These are phyloP conservation scores for Fusarium torulosum DNA, from an alignment of 2,329 filamentous ascomycete species.

Conservation along the genomic window DNA sequence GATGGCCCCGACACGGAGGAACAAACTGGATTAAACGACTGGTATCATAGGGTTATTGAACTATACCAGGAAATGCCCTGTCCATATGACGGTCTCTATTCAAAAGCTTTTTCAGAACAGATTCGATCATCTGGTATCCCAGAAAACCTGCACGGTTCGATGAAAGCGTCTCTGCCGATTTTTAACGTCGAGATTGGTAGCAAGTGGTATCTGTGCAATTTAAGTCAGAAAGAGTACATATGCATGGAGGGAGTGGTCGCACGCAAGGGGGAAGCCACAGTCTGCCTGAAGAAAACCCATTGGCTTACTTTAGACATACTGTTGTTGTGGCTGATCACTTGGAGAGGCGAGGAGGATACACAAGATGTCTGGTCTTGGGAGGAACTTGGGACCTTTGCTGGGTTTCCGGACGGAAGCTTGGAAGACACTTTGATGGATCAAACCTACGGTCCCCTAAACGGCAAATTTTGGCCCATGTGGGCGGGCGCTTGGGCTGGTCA, in stretches of 20 bases:
- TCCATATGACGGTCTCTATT: not conserved
- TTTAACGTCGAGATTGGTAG: not conserved
- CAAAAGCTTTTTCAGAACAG: not conserved
- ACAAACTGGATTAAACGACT: not conserved
- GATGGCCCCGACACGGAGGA: not conserved
- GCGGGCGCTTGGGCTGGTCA: slow-evolving; percentile 16
- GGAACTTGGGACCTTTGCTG: not conserved
- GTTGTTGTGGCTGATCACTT: slow-evolving; percentile 23
- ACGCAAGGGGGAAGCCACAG: not conserved
- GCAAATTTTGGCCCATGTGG: slow-evolving; percentile 11
- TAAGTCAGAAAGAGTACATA: slow-evolving; percentile 17
- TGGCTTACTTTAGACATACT: slow-evolving; percentile 31
- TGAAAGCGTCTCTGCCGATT: slow-evolving; percentile 6
- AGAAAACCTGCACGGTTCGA: fast-evolving
- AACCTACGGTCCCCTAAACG: not conserved
- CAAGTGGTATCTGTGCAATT: slow-evolving; percentile 25
- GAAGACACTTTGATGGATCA: not conserved
- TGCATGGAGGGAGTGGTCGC: slow-evolving; percentile 15
- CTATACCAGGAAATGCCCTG: not conserved
- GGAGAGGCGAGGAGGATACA: not conserved
- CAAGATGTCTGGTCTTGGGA: slow-evolving; percentile 4
- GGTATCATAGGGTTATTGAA: not conserved
- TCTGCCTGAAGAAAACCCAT: not conserved
- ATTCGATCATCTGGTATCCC: not conserved
- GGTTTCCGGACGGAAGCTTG: not conserved